Evolutionary conservation across 2,329 filamentous ascomycete genomes (phyloP).

Genomic region (Gyromitra esculenta): DNA sequence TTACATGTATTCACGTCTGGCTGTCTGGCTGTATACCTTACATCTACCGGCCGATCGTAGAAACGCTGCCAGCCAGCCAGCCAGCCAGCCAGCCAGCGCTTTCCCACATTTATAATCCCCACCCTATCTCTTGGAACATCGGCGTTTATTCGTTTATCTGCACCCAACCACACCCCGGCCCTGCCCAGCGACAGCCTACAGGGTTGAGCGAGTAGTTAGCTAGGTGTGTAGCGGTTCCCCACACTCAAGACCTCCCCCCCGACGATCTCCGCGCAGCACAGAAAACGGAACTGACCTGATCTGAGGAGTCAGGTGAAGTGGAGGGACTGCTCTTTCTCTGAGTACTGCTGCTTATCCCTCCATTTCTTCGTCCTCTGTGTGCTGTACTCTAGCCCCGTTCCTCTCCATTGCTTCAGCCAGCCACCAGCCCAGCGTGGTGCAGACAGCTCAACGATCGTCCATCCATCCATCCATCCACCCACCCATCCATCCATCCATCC

Average conservation of each 20-base stretch:
- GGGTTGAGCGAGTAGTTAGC: background rate
- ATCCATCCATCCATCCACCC: background rate
- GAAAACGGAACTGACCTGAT: too few relatives aligned
- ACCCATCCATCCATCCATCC: background rate
- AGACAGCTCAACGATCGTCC: background rate
- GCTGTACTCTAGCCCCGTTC: background rate
- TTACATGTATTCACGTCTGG: background rate
- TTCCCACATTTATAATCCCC: constrained; percentile 3
- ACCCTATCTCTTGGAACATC: background rate
- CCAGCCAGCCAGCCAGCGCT: background rate
- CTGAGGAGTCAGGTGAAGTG: background rate
- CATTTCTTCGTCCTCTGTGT: background rate
- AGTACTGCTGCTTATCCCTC: constrained; percentile 6
- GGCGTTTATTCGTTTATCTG: constrained; percentile 25
- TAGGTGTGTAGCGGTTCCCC: constrained; percentile 2
- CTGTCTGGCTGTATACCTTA: background rate
- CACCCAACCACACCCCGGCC: constrained; percentile 20
- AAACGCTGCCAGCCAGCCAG: background rate
- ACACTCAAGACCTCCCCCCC: background rate
- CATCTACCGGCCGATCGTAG: background rate
- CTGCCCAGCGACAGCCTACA: background rate
- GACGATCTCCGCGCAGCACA: constrained; percentile 9
- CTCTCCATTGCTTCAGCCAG: background rate
- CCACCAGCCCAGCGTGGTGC: constrained; percentile 1
- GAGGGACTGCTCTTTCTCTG: background rate